Evolutionary conservation across 495 filamentous ascomycete genomes (phyloP), one percentile per base, ranked within the genome.

Genomic region (Daldinia childiae): DNA sequence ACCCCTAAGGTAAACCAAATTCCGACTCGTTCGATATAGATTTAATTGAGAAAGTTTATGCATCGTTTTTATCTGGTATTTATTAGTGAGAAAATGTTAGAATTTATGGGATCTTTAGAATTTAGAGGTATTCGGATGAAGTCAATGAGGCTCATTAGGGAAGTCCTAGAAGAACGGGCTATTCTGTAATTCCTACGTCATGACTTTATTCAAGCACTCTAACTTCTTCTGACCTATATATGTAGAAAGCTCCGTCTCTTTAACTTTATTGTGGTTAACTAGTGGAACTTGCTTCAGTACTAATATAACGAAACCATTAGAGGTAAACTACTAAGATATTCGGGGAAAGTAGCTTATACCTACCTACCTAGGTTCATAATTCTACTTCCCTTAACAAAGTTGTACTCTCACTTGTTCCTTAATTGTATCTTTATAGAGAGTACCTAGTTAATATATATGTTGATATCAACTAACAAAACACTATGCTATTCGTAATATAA

Each of bases 171-270:
- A 29, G n/a, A 39, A 51, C 24, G 4, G 19, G 26, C 14, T 17
- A 21, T 62, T 36, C 58, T 52, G 29, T 27, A 63, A 62, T 29
- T 58, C 7, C 24, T 30, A 63, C 32, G 51, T 68, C 66, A 57
- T 57, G 51, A 58, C 38, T 38, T 63, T 27, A 36, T 36, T 36
- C 38, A 57, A 68, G 30, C 26, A 39, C 15, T 11, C n/a, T 9
- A 45, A 8, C 15, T 7, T 45, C 41, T 34, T 34, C 9, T 12
- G 11, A 34, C 32, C 8, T 7, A 34, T 12, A 3, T 2, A 34
- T 2, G 32, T 34, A 34, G 30, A 34, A 34, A 34, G 30, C 30
- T 3, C 30, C 9, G 3, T 7, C 5, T 30, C 30, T 32, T 32
- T 11, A 34, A 11, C 30, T 32, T 11, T 32, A 32, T 32, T 8